Evolutionary conservation across 192 early-diverging fungal species (phyloP).

Genomic region (Lunasporangiospora selenospora): DNA sequence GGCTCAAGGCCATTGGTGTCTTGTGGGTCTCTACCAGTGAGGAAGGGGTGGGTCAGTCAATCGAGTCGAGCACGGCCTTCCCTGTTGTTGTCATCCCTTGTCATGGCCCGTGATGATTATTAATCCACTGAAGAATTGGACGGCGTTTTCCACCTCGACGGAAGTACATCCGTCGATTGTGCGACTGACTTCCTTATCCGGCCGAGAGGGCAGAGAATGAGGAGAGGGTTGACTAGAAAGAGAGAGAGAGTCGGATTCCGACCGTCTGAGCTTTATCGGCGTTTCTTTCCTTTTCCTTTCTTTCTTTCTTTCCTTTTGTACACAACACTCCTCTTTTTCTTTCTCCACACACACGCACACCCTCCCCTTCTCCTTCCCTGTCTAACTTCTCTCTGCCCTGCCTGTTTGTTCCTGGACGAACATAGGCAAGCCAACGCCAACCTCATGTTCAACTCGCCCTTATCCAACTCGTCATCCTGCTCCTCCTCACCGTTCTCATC

Average conservation of each 20-base stretch:
- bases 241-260: neutral
- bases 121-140: neutral
- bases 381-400: neutral
- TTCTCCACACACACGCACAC: neutral
- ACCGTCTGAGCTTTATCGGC: neutral
- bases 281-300: neutral
- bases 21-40: too few relatives aligned
- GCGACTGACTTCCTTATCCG: neutral
- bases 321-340: constrained; percentile 2
- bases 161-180: too few relatives aligned
- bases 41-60: too few relatives aligned
- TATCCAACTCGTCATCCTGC: constrained; percentile 40
- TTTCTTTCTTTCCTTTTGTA: neutral
- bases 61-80: too few relatives aligned
- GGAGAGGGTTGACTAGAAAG: neutral
- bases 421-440: constrained; percentile 27
- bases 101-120: neutral
- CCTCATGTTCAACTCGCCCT: constrained; percentile 30
- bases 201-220: neutral
- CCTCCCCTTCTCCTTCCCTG: neutral
- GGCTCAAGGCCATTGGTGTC: too few relatives aligned
- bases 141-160: constrained; percentile 7
- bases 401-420: too few relatives aligned
- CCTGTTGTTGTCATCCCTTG: neutral
- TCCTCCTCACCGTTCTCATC: constrained; percentile 39